Conservation (phyloP, 352 stramenopile species). For the Blastocystis sp. region DNA sequence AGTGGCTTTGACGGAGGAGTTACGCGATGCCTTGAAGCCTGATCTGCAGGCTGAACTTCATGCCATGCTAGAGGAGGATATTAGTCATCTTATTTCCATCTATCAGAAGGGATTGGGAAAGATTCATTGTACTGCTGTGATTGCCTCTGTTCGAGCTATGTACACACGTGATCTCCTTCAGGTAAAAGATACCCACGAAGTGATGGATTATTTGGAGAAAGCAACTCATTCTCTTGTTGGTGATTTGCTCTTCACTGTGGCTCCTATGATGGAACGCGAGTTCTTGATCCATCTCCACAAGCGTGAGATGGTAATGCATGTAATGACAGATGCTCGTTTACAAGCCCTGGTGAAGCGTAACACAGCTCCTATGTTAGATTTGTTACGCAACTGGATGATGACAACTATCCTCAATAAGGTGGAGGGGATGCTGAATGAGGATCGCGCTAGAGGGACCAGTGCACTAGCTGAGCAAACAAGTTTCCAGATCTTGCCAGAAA, state of each 20-base stretch:
- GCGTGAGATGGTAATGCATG: not conserved
- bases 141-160: constrained; percentile 7
- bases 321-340: not conserved
- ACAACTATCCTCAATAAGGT: not conserved
- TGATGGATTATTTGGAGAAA: constrained; percentile 22
- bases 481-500: not conserved
- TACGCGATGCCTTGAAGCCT: not conserved
- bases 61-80: not conserved
- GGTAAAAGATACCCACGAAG: not conserved
- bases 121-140: not conserved
- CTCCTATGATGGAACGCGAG: not conserved
- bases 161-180: constrained; percentile 4
- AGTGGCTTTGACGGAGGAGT: not conserved
- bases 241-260: not conserved
- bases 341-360: not conserved
- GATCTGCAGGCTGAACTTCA: not conserved
- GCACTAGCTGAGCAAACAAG: not conserved
- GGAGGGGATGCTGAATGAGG: not conserved
- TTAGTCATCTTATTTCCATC: not conserved
- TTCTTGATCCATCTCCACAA: not conserved
- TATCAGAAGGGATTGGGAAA: not conserved
- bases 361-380: not conserved
- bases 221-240: not conserved
- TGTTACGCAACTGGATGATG: not conserved
- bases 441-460: too few relatives aligned